These are phyloP conservation scores for Globisporangium canariense DNA, from an alignment of 352 stramenopile genomes.

Conservation along the genomic window DNA sequence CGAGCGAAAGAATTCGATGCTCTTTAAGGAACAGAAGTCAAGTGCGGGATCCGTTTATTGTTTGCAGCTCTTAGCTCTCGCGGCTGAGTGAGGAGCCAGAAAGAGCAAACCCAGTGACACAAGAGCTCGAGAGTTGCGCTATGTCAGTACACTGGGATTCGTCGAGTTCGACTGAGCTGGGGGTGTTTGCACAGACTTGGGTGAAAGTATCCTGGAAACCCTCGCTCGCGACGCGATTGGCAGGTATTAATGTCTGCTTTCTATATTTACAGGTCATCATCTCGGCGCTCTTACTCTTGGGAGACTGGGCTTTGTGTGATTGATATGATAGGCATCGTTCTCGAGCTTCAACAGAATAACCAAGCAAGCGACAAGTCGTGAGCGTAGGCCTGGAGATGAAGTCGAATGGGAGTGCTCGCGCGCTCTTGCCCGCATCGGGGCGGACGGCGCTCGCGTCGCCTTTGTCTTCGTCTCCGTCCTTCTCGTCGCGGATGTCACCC, in stretches of 20 bases:
- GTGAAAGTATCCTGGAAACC: not conserved
- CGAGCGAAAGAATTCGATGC: not conserved
- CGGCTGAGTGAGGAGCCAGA: not conserved
- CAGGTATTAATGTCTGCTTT: conserved; percentile 3
- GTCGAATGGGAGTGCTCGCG: conserved; percentile 23
- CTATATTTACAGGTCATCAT: too few relatives aligned
- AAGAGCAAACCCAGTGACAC: not conserved
- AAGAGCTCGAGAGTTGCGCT: not conserved
- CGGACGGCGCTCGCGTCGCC: conserved; percentile 16
- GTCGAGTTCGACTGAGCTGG: not conserved
- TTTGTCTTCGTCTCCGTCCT: conserved; percentile 15
- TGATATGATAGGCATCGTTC: conserved; percentile 1
- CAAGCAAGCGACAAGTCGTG: not conserved
- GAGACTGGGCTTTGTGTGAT: not conserved
- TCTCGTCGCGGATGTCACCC: conserved; percentile 24
- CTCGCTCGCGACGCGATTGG: not conserved
- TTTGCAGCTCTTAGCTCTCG: not conserved
- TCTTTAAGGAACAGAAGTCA: not conserved
- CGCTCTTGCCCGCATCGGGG: conserved; percentile 20
- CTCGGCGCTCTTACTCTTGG: not conserved
- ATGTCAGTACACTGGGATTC: not conserved
- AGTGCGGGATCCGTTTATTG: not conserved
- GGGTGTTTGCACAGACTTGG: not conserved
- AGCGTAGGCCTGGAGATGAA: conserved; percentile 19
- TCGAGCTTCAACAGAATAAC: not conserved